These are phyloP conservation scores for Colletotrichum destructivum DNA, from an alignment of 2,329 filamentous ascomycete genomes.

Conservation along the genomic window DNA sequence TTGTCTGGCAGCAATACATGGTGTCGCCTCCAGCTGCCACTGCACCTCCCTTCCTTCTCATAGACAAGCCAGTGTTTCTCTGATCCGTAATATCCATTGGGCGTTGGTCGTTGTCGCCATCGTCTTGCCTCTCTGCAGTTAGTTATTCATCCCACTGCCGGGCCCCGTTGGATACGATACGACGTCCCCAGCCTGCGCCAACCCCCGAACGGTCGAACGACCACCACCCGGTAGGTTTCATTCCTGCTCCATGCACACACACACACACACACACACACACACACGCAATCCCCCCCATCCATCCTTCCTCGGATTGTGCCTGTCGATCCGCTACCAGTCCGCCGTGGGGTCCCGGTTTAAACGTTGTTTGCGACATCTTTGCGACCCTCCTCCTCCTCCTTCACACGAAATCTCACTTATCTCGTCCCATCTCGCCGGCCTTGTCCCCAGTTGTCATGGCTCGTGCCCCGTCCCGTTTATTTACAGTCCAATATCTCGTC, in stretches of 20 bases:
- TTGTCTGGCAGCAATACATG: not conserved
- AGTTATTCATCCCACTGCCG: conserved; percentile 22
- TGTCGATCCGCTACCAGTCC: conserved; percentile 36
- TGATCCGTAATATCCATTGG: conserved; percentile 7
- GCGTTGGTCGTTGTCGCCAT: conserved; percentile 22
- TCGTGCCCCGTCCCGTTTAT: conserved; percentile 33
- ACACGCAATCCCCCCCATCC: not conserved
- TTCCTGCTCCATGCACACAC: conserved; percentile 22
- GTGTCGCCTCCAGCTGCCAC: conserved; percentile 9
- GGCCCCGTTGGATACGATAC: conserved; percentile 34
- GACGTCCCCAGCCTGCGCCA: conserved; percentile 24
- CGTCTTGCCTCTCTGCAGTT: conserved; percentile 10
- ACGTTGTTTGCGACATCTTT: conserved; percentile 36
- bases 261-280: not conserved
- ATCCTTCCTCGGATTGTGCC: conserved; percentile 19
- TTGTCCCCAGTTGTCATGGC: conserved; percentile 38
- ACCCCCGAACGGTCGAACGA: conserved; percentile 11
- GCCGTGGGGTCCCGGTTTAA: conserved; percentile 35
- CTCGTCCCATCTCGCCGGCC: conserved; percentile 1
- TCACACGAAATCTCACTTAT: conserved; percentile 22
- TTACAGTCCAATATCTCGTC: conserved; percentile 40
- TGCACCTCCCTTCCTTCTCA: not conserved
- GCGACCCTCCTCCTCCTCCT: conserved; percentile 23
- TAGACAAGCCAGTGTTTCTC: not conserved
- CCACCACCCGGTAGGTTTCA: conserved; percentile 36